These are phyloP conservation scores for Staphylotrichum longicolle DNA, from an alignment of 495 filamentous ascomycete genomes.

Conservation along the genomic window DNA sequence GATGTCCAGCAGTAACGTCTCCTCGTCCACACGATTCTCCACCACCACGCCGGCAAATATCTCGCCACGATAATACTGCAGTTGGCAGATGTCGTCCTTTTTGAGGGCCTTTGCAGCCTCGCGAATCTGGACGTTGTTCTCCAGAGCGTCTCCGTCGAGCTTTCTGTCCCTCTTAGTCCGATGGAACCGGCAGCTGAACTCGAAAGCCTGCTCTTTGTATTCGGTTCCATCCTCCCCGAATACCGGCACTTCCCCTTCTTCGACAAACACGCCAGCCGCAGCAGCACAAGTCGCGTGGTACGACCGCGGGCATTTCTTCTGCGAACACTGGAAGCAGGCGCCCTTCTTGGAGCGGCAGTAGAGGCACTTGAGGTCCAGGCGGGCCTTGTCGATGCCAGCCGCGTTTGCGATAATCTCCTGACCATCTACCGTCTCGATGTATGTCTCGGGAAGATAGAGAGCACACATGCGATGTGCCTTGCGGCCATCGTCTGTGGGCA, in stretches of 20 bases:
- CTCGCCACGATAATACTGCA: constrained; percentile 78
- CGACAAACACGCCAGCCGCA: constrained; percentile 85
- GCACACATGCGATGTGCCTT: constrained; percentile 89
- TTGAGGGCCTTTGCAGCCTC: constrained; percentile 66
- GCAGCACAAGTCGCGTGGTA: constrained; percentile 96
- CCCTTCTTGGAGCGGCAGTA: constrained; percentile 92
- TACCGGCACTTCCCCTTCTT: constrained; percentile 78
- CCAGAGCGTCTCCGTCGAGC: constrained; percentile 60
- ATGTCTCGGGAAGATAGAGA: constrained; percentile 88
- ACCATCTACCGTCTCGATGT: constrained; percentile 67
- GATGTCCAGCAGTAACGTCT: constrained; percentile 74
- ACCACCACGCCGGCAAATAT: constrained; percentile 89
- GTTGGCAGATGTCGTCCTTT: constrained; percentile 76
- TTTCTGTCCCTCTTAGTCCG: constrained; percentile 78
- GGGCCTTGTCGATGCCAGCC: constrained; percentile 76
- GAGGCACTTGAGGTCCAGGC: constrained; percentile 86
- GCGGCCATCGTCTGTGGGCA: constrained; percentile 83
- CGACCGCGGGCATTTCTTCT: constrained; percentile 87
- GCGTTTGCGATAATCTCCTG: constrained; percentile 74
- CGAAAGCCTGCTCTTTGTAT: constrained; percentile 83
- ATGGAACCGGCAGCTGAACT: constrained; percentile 92
- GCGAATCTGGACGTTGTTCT: constrained; percentile 67
- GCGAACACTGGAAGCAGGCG: constrained; percentile 94
- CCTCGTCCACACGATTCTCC: constrained; percentile 77
- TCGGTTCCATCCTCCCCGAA: constrained; percentile 88